Evolutionary conservation across 495 filamentous ascomycete genomes (phyloP), one percentile per base, ranked within the genome.

Genomic region (Hypoxylon perforatum): DNA sequence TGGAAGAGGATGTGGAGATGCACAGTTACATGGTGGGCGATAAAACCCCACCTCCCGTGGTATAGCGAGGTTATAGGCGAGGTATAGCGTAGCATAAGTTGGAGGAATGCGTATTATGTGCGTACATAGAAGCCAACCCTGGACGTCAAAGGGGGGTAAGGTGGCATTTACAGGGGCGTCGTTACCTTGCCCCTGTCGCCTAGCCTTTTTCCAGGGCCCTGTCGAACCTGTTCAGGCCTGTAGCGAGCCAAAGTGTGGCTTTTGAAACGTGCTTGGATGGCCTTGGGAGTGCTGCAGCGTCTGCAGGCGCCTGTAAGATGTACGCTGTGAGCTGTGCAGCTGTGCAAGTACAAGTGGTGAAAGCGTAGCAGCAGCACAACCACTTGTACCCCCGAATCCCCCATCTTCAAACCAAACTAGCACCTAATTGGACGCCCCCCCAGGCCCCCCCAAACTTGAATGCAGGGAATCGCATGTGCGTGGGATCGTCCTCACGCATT

Each of bases 31-130:
- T n/a, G n/a, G n/a, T n/a, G 53, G 48, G 11, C 36, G 47, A 65
- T 36, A 22, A 63, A n/a, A 33, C 48, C 49, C 62, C 62, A 65
- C 62, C 55, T 59, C n/a, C n/a, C n/a, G n/a, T n/a, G n/a, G n/a
- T n/a, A n/a, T n/a, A n/a, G n/a, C n/a, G n/a, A n/a, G n/a, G n/a
- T n/a, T n/a, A n/a, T n/a, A n/a, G n/a, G n/a, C n/a, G n/a, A n/a
- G 48, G 53, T 64, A 50, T 1, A 50, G 47, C 19, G 9, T 38
- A 25, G 25, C 8, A 28, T 28, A 1, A 33, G 41, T 44, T 44
- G 41, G 41, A 18, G 41, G 17, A 44, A 44, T 44, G 7, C 3
- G 30, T 33, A 33, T 10, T 33, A 28, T 28, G 3, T 28, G 18
- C n/a, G n/a, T n/a, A n/a, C n/a, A 8, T 19, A 18, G 41, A 44